phyloP scores from a whole-genome alignment of 179 eudicot species.

The Vitellaria paradoxa region DNA sequence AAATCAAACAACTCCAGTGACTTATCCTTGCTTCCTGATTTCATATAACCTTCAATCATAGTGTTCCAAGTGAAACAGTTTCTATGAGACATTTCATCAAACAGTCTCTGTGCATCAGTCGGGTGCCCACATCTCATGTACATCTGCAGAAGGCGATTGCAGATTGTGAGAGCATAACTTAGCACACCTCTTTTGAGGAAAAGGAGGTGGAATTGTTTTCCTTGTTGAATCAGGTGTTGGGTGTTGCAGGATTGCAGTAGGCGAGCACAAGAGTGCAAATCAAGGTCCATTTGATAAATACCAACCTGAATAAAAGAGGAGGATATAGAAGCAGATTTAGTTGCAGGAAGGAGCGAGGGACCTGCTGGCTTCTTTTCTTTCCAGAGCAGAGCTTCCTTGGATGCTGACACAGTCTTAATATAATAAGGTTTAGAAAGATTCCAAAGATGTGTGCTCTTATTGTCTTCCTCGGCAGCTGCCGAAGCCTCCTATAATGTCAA shows the following conservation, averaged over 20 bases:
- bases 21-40: conserved; percentile 32
- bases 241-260: conserved; percentile 49
- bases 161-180: conserved; percentile 41
- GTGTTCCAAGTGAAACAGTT: conserved; percentile 82
- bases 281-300: conserved; percentile 45
- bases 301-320: no score
- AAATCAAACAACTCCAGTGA: conserved; percentile 44
- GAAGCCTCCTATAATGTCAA: no score
- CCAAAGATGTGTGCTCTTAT: no score
- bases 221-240: conserved; percentile 39
- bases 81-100: conserved; percentile 76
- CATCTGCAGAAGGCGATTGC: conserved; percentile 73
- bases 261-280: conserved; percentile 44
- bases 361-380: no score
- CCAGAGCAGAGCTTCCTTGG: no score
- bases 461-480: no score
- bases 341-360: no score
- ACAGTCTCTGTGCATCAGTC: conserved; percentile 59
- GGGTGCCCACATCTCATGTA: conserved; percentile 49
- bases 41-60: conserved; percentile 74
- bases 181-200: conserved; percentile 76
- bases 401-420: no score
- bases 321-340: no score
- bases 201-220: conserved; percentile 60
- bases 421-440: no score